Evolutionary conservation across 228 moss, liverwort and hornwort genomes (phyloP), one percentile per base, ranked within the genome.

Genomic region (Sphagnum magellanicum): DNA sequence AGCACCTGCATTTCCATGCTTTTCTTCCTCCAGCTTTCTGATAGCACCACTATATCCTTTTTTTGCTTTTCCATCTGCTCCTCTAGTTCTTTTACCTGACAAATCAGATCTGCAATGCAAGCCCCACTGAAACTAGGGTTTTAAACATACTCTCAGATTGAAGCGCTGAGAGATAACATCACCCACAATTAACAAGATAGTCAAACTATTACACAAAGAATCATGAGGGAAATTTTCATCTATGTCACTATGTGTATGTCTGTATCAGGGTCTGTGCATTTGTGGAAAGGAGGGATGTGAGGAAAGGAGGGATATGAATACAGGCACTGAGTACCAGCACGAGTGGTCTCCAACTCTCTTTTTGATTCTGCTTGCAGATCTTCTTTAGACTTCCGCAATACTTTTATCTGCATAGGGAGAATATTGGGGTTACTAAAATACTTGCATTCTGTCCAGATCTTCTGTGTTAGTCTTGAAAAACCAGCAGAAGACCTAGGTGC

Each of bases 361-460:
- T 79, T 81, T 62, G 77, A 73, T 70, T 79, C 84, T 59, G 77
- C 72, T 77, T 88, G 84, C 49, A 79, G 67, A 62, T 84, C 87
- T 71, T 84, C 87, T 79, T 88, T 88, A 48, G 81, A 81, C 48
- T 72, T 73, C 75, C 81, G 84, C 63, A 84, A 67, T 71, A 53
- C 79, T 67, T 79, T 79, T 69, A 84, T 71, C 87, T 88, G 87
- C 79, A 75, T 49, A 7, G 65, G 32, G 32, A 32, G 32, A 32
- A 32, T 32, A 32, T 32, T 32, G 32, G 32, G 32, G 32, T 32
- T 32, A 32, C 32, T 3, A 3, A 32, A 32, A 32, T 32, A 32
- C 1, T 32, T 32, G 32, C 32, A 32, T 32, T 32, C 32, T 32
- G 32, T 32, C 32, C 2, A 32, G 32, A 32, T 32, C 32, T 32